Percentiles rank a stretch among this genome's conserved stretches.
phyloP scores from a whole-genome alignment of 768 basidiomycete genomes.

The Epithele typhae region DNA sequence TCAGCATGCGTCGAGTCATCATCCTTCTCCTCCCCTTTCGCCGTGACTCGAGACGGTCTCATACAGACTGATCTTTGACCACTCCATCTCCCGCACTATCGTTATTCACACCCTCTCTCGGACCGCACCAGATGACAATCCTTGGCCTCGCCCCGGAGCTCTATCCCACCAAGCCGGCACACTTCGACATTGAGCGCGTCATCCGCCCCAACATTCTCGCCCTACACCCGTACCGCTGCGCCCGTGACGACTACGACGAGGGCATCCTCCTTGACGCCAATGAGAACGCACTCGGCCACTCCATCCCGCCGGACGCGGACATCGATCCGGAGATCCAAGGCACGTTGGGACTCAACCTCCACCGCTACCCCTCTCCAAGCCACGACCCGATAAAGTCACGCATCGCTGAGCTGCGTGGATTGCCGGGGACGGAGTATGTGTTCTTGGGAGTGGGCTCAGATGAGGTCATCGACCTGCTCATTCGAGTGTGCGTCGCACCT shows the following conservation, averaged over 20 bases:
- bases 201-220: slow-evolving; percentile 94
- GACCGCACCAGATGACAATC: slow-evolving; percentile 47
- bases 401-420: slow-evolving; percentile 66
- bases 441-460: slow-evolving; percentile 97
- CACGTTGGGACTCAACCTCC: slow-evolving; percentile 51
- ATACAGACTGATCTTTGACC: no score
- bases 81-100: no score
- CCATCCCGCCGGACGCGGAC: slow-evolving; percentile 45
- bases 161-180: slow-evolving; percentile 52
- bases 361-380: slow-evolving; percentile 93
- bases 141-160: slow-evolving; percentile 49
- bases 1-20: slow-evolving; percentile 5
- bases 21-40: neutral
- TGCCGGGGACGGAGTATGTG: slow-evolving; percentile 58
- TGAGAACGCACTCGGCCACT: slow-evolving; percentile 92
- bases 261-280: slow-evolving; percentile 97
- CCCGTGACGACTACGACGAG: slow-evolving; percentile 89
- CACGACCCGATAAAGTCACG: slow-evolving; percentile 74
- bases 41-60: no score
- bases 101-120: no score
- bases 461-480: slow-evolving; percentile 92
- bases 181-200: slow-evolving; percentile 80
- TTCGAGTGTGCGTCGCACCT: slow-evolving; percentile 84
- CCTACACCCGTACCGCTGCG: slow-evolving; percentile 91
- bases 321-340: slow-evolving; percentile 33